Conservation (phyloP, 1,284 basidiomycete species). For the Austroboletus niveus region DNA sequence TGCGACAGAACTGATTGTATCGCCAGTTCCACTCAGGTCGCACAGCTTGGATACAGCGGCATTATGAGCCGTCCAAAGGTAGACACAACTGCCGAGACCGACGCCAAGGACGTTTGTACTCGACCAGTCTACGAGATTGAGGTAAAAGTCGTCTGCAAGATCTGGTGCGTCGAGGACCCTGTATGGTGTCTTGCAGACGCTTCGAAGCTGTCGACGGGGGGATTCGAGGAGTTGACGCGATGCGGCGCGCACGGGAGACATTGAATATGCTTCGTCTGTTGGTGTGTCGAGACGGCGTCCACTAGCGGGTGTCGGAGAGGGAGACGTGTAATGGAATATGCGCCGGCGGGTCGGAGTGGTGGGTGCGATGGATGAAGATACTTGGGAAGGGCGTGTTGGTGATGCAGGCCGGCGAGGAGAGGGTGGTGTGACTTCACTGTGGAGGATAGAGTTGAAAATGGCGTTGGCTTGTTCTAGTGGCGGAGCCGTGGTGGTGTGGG, state of each 20-base stretch:
- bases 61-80: conserved; percentile 96
- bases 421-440: conserved; percentile 72
- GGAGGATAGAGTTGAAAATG: conserved; percentile 70
- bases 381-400: conserved; percentile 49
- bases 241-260: conserved; percentile 86
- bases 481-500: conserved; percentile 1
- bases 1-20: conserved; percentile 81
- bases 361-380: conserved; percentile 42
- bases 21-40: conserved; percentile 63
- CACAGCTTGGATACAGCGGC: conserved; percentile 91
- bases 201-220: conserved; percentile 78
- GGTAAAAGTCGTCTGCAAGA: conserved; percentile 96
- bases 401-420: conserved; percentile 59
- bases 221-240: conserved; percentile 84
- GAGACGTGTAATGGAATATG: conserved; percentile 67
- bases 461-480: conserved; percentile 72
- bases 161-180: conserved; percentile 97
- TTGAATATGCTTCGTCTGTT: conserved; percentile 84
- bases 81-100: conserved; percentile 89
- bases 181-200: conserved; percentile 94
- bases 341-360: conserved; percentile 66
- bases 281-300: conserved; percentile 66
- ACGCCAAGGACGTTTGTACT: conserved; percentile 94
- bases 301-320: conserved; percentile 47
- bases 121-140: conserved; percentile 98